Base-by-base conservation (phyloP, 768 basidiomycete genomes). In the Lactarius hatsudake region DNA sequence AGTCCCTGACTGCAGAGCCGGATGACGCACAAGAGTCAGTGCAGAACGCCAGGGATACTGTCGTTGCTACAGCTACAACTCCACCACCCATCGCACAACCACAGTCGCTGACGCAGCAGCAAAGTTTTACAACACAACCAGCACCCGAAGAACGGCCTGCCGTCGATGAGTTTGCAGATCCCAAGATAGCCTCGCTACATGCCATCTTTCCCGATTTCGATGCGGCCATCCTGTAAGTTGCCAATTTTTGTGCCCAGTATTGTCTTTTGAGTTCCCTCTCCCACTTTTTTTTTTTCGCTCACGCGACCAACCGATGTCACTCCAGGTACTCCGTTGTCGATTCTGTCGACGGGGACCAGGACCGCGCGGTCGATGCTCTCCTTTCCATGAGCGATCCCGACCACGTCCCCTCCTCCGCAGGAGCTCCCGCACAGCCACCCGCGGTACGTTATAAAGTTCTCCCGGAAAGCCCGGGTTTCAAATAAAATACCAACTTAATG, bases 361-460 rank as follows among this genome's bases (percentile, higher is more conserved):
- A 91, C 68, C 82, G 81, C 34, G 93, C 93, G 5, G 82, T 94
- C 63, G 92, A 94, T 71, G 78, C 82, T 1, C 80, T 95, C 10
- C 83, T 95, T 8, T 89, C 87, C 12, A 94, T 95, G 93, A 93
- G 83, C 76, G 93, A 95, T 77, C 92, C 92, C 1, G 81, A 87
- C 8, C 93, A 89, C 73, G 81, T 81, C 20, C 75, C 80, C 17
- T 28, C 58, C n/a, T 67, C 76, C 68, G 71, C 79, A 78, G 60
- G 28, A 70, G 68, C 53, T 32, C 53, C 70, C 23, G 38, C 32
- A 17, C 45, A 43, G 26, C 64, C 45, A 20, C 38, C 40, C 57
- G 36, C 28, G n/a, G 48, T 64, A 64, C 63, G 45, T 69, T 20
- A 57, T 43, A 23, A 34, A 13, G 20, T 15, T 26, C 23, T 36